These are phyloP conservation scores for Carnegiea gigantea DNA, from an alignment of 179 eudicot genomes.

Conservation along the genomic window DNA sequence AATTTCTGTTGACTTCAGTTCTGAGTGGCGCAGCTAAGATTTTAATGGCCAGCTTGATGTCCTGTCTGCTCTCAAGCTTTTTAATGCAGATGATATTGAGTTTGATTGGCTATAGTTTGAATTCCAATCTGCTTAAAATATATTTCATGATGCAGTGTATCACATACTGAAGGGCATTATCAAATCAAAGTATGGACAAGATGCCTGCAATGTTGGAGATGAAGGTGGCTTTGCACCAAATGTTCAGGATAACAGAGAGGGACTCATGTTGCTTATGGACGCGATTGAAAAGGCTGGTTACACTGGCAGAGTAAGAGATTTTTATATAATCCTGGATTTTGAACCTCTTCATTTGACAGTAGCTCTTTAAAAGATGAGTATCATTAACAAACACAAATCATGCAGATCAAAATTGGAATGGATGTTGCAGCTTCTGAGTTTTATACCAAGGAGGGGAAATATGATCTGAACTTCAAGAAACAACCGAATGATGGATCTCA, in stretches of 20 bases:
- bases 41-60: constrained; percentile 3
- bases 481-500: constrained; percentile 99
- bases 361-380: not conserved
- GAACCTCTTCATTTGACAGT: constrained; percentile 6
- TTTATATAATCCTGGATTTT: not conserved
- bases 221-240: constrained; percentile 99
- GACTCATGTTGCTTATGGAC: constrained; percentile 78
- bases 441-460: constrained; percentile 81
- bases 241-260: constrained; percentile 96
- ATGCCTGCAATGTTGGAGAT: constrained; percentile 98
- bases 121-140: not conserved
- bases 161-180: constrained; percentile 89
- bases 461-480: constrained; percentile 95
- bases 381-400: constrained; percentile 20
- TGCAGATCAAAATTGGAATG: constrained; percentile 97
- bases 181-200: constrained; percentile 97
- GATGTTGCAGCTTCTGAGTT: constrained; percentile 99
- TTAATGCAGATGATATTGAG: not conserved
- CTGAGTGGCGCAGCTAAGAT: not conserved
- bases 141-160: constrained; percentile 51
- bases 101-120: constrained; percentile 8
- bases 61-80: not conserved
- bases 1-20: not conserved
- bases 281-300: constrained; percentile 99
- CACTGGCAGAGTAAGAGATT: constrained; percentile 71